Evolutionary conservation across 2,329 filamentous ascomycete species (phyloP), one percentile per base, ranked within the genome.

Genomic region (Zasmidium cellare): DNA sequence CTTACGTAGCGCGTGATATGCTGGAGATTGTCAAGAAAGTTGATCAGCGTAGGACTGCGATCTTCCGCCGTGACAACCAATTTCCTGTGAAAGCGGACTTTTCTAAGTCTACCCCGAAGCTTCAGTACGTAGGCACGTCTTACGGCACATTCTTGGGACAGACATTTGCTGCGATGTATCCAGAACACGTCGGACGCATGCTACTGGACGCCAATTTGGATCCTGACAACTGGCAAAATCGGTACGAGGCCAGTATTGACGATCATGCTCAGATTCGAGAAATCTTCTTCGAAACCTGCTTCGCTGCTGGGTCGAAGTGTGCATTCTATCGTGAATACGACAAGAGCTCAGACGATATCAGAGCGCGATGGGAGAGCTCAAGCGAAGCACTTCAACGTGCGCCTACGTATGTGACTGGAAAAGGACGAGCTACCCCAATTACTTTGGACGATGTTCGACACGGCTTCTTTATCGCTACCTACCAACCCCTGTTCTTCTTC

Each of bases 131-230:
- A 64, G 79, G 79, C 1, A 73, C 52, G 3, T 58, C 56, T 5
- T 58, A 58, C 19, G 51, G 56, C 5, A 58, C 56, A 19, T 53
- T 48, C 51, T 35, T 54, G 20, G 56, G 54, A 16, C 54, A 51
- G 54, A 51, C 48, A 3, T 56, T 56, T 22, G 54, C 54, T 22
- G 54, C 47, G n/a, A 56, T 56, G 54, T 56, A 46, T 22, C 54
- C 54, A 22, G 48, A 51, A 2, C 18, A 46, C 20, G 54, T 56
- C n/a, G 24, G 24, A 9, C 47, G 54, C 2, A 56, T 56, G 54
- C 22, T 56, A 1, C 16, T 56, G 12, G 54, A 56, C 38, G 47
- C 80, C 7, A 75, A 77, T 48, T 61, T 71, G 1, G 67, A 71
- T 59, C 74, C 66, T 51, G 76, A 72, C 52, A 64, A 64, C 20